Conservation (phyloP, 2,329 filamentous ascomycete genomes). For the Stemphylium vesicarium region DNA sequence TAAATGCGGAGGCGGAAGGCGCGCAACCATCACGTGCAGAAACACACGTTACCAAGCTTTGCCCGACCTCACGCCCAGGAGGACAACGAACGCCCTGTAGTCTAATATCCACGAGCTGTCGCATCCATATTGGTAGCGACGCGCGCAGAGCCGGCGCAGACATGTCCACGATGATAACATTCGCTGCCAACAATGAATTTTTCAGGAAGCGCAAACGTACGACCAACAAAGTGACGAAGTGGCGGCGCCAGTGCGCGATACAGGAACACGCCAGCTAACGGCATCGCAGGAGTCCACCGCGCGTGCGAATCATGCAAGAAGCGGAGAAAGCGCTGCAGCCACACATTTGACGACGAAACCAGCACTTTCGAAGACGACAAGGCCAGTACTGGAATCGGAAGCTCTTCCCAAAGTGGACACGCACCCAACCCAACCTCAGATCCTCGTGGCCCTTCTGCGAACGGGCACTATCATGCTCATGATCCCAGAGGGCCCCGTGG, state of each 20-base stretch:
- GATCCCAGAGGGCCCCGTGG: constrained; percentile 35
- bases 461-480: constrained; percentile 32
- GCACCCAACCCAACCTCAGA: constrained; percentile 41
- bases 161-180: constrained; percentile 54
- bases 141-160: constrained; percentile 15
- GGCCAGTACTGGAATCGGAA: constrained; percentile 39
- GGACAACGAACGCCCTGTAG: constrained; percentile 24
- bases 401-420: constrained; percentile 48
- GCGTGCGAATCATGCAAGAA: constrained; percentile 55
- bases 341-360: constrained; percentile 49
- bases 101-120: constrained; percentile 15
- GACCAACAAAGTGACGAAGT: constrained; percentile 12
- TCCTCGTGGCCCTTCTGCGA: constrained; percentile 28
- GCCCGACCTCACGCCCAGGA: constrained; percentile 29
- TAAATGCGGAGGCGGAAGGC: constrained; percentile 31
- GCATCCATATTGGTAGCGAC: constrained; percentile 4
- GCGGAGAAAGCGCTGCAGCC: constrained; percentile 52
- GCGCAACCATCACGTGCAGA: constrained; percentile 29
- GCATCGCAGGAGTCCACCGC: constrained; percentile 45
- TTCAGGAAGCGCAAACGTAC: constrained; percentile 53
- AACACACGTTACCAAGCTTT: constrained; percentile 19
- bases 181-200: constrained; percentile 54
- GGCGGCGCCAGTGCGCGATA: constrained; percentile 23
- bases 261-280: constrained; percentile 32
- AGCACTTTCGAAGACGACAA: constrained; percentile 4